phyloP scores from a whole-genome alignment of 2,329 filamentous ascomycete species.

The Thielaviopsis populi region DNA sequence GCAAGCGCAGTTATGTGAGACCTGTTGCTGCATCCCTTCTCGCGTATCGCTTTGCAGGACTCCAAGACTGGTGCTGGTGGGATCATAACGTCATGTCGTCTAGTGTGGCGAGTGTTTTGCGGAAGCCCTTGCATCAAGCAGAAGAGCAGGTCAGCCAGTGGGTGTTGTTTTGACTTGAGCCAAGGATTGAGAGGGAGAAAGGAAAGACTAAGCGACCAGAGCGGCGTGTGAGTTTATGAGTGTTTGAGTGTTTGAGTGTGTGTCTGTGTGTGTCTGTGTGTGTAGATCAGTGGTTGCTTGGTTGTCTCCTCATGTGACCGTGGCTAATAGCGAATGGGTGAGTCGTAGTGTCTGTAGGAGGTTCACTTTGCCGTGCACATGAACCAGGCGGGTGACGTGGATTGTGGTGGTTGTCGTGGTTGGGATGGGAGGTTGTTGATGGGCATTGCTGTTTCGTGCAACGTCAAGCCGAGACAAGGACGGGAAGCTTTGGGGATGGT shows the following conservation, averaged over 20 bases:
- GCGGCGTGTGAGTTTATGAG: not conserved
- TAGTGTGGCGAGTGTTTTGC: not conserved
- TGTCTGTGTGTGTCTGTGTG: not conserved
- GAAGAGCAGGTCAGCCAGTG: not conserved
- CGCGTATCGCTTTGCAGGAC: not conserved
- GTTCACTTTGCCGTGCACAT: not conserved
- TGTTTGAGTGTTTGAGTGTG: not conserved
- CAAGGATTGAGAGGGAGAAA: not conserved
- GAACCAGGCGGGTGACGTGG: not conserved
- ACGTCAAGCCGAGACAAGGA: not conserved
- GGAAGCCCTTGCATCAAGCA: not conserved
- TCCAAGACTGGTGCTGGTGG: not conserved
- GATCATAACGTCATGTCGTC: not conserved
- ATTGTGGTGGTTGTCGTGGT: not conserved
- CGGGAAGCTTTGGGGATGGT: not conserved
- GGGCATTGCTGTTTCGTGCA: not conserved
- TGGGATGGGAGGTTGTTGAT: not conserved
- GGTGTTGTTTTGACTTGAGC: not conserved
- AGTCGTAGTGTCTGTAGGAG: not conserved
- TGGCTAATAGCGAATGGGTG: not conserved
- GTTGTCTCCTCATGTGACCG: not conserved
- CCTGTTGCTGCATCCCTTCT: slow-evolving; percentile 1
- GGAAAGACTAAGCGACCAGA: not conserved
- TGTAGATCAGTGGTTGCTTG: not conserved
- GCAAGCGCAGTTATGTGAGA: not conserved